Evolutionary conservation across 305 asterid genomes (phyloP), one percentile per base, ranked within the genome.

Genomic region (Rubia peregrina): DNA sequence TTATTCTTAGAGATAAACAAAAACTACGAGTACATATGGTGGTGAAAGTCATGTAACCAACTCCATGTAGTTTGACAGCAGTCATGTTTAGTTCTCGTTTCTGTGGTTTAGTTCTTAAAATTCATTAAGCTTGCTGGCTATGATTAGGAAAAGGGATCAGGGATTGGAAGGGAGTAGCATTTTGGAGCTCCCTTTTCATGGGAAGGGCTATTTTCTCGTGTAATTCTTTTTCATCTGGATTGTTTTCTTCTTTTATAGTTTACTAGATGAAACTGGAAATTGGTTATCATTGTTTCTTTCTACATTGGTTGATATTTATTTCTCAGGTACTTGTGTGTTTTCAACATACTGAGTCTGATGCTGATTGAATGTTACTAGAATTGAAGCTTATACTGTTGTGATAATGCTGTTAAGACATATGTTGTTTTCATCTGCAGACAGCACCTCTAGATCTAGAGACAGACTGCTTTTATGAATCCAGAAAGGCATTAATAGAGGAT

Each of bases 361-460:
- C 40, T 12, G 36, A 22, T 43, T 22, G 56, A 9, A 13, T 21
- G 14, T 13, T 66, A 44, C 9, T 3, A 24, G 56, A 22, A 5
- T 46, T 67, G 21, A 14, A n/a, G 17, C 33, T 12, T 62, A 19
- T 26, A 46, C 36, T 22, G 6, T 6, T 22, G n/a, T 46, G 53
- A 16, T 30, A 44, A 24, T 66, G 30, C 21, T 30, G 11, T 38
- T 55, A 5, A 56, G 48, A 56, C 12, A 8, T 33, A 14, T 49
- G 36, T 13, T 44, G 6, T 57, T 24, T 66, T 59, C 17, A 59
- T 57, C 19, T 82, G 69, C 88, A 91, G 99, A 89, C 91, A 24
- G 93, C 97, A 38, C 99, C 99, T 0, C 84, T 91, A 84, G 99
- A 94, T 85, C 88, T 94, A 42, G 96, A 85, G 66, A 83, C 93